A percentile compares a stretch with the other conserved stretches of the same genome.
Evolutionary conservation across 345 rosid species (phyloP).

Genomic region (Salix purpurea): DNA sequence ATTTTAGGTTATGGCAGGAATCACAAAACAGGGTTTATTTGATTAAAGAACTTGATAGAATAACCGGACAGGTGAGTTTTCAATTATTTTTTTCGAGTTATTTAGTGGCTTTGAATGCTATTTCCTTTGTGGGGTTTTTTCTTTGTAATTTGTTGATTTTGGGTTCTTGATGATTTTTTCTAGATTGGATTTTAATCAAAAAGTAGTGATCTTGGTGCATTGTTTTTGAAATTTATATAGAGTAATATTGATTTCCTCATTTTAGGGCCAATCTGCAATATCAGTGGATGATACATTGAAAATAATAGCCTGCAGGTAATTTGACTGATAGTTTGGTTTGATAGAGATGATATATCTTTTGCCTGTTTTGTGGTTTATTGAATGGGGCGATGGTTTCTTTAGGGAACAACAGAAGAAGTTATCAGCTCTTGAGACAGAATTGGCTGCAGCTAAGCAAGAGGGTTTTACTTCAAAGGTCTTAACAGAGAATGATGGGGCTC

Average conservation of each 20-base stretch:
- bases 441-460: conserved; percentile 26
- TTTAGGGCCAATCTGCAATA: conserved; percentile 29
- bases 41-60: conserved; percentile 32
- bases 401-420: conserved; percentile 30
- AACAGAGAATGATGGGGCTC: conserved; percentile 7
- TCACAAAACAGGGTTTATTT: conserved; percentile 26
- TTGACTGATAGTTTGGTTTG: neutral
- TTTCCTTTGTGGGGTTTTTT: neutral
- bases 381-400: neutral
- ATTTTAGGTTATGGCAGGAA: conserved; percentile 30
- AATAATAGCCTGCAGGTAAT: conserved; percentile 32
- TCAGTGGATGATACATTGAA: conserved; percentile 33
- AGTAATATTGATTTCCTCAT: neutral
- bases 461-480: conserved; percentile 22
- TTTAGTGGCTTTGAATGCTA: neutral
- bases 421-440: conserved; percentile 24
- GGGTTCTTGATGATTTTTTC: neutral
- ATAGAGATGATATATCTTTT: neutral
- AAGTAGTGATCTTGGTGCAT: neutral
- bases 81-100: neutral
- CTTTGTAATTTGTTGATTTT: neutral
- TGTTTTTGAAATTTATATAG: neutral
- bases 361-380: neutral
- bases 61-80: conserved; percentile 25
- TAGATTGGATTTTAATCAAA: neutral